Conservation (phyloP, 176 grass and related monocot species). For the Aegilops umbellulata region DNA sequence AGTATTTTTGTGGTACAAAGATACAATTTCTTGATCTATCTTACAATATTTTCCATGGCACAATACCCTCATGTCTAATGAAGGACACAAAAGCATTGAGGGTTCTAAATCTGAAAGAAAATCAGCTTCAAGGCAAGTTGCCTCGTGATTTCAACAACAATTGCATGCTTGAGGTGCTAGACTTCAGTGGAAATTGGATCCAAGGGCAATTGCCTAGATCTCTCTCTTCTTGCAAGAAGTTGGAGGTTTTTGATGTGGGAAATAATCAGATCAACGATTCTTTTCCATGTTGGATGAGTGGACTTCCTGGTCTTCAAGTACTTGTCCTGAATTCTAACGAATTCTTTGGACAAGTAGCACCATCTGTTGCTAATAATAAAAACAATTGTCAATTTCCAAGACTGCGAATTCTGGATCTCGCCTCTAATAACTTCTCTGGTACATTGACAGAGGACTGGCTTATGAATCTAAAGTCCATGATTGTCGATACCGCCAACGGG, state of each 20-base stretch:
- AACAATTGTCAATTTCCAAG: neutral
- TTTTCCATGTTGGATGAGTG: slow-evolving; percentile 40
- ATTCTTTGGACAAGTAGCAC: neutral
- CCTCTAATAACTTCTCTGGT: slow-evolving; percentile 44
- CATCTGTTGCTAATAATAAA: neutral
- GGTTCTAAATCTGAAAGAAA: slow-evolving; percentile 14
- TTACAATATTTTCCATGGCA: neutral
- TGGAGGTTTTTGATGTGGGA: slow-evolving; percentile 5
- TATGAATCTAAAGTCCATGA: slow-evolving; percentile 6
- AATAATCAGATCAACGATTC: slow-evolving; percentile 3
- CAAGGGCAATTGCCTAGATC: slow-evolving; percentile 11
- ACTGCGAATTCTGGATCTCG: slow-evolving; percentile 5
- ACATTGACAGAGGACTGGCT: neutral
- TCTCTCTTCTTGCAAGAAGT: neutral
- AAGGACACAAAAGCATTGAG: neutral
- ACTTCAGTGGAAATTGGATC: slow-evolving; percentile 16
- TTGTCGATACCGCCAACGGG: neutral
- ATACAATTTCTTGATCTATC: slow-evolving; percentile 17
- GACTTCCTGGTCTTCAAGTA: slow-evolving; percentile 14
- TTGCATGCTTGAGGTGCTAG: slow-evolving; percentile 2
- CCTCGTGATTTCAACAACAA: neutral
- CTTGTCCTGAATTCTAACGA: slow-evolving; percentile 10
- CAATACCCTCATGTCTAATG: slow-evolving; percentile 21
- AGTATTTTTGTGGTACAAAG: neutral
- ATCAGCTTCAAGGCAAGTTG: neutral